Base-by-base conservation (phyloP, 352 stramenopile genomes). In the Phytophthora capsici region DNA sequence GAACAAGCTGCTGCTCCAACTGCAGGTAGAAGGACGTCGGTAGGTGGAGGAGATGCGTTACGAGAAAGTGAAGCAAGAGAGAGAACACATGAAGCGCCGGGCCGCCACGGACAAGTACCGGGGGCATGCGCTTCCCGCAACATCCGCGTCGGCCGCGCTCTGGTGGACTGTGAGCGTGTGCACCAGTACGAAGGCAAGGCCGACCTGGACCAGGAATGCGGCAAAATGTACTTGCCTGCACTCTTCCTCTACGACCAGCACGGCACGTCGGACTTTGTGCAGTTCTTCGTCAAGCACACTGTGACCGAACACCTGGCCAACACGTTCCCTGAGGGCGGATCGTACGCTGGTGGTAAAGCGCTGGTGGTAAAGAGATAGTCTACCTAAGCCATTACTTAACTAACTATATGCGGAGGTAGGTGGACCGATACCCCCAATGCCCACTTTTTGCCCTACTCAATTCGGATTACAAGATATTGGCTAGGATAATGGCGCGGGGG, bases 201-300 rank as follows among this genome's bases (percentile, higher is more conserved):
- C 14, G 79, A 91, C 48, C 41, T 95, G 47, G 85, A 94, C 50
- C 46, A 73, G 0, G 75, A 91, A 32, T 77, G 61, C 0, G 79
- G 85, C 26, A 69, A 65, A 26, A 90, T 95, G 77, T 77, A 75
- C 57, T 96, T 86, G 88, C 88, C 88, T 6, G 78, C 90, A 47
- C 72, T 96, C 26, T 94, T 95, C 43, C 70, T 96, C 4, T 96
- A 96, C 62, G 82, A 94, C 48, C 82, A 96, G 66, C 78, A 94
- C 65, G 84, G 86, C 57, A 90, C 85, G 63, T 91, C 84, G 13
- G 88, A 96, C 66, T 94, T 95, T 68, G 84, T 94, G 41, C 73
- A 95, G 68, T 69, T 71, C 19, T 89, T 96, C 57, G 84, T 82
- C 20, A 86, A 96, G 63, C 72, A 96, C 64, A 57, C 75, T 32